A percentile compares a stretch with the other conserved stretches of the same genome.
phyloP scores from a whole-genome alignment of 2,329 filamentous ascomycete species.

The Plectosphaerella plurivora region DNA sequence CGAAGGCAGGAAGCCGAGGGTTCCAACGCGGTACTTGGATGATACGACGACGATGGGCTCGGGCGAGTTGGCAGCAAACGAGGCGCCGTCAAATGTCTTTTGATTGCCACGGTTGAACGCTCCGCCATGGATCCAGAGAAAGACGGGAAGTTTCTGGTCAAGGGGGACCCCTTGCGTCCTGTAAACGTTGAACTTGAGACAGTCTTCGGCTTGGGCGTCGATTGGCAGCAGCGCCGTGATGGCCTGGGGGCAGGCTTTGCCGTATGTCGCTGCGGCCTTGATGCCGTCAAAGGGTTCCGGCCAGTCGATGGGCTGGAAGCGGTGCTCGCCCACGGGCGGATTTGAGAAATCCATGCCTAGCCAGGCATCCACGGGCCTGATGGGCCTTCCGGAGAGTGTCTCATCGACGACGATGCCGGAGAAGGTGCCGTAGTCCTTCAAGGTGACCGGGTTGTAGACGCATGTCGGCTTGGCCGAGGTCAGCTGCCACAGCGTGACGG shows the following conservation, averaged over 20 bases:
- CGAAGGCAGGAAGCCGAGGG: constrained; percentile 39
- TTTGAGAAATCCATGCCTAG: constrained; percentile 40
- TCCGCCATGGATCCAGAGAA: constrained; percentile 12
- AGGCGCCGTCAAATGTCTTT: constrained; percentile 9
- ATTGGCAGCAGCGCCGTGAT: constrained; percentile 7
- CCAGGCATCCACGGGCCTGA: constrained; percentile 36
- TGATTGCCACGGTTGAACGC: neutral
- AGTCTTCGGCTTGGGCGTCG: constrained; percentile 4
- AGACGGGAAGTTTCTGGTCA: constrained; percentile 10
- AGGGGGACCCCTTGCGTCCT: neutral
- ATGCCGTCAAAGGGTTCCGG: constrained; percentile 33
- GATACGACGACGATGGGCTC: constrained; percentile 20
- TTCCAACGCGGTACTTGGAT: constrained; percentile 19
- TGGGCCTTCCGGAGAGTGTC: constrained; percentile 10
- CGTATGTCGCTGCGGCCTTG: constrained; percentile 30
- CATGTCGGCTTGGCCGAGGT: too few species aligned
- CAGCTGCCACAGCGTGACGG: too few species aligned
- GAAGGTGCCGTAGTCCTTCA: constrained; percentile 35
- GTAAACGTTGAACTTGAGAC: constrained; percentile 9
- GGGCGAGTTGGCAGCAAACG: constrained; percentile 17
- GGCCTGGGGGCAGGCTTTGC: constrained; percentile 38
- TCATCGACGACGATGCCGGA: constrained; percentile 29
- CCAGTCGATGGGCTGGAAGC: constrained; percentile 35
- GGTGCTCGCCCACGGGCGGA: constrained; percentile 31
- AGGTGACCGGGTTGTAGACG: constrained; percentile 13